Evolutionary conservation across 306 rosid species (phyloP).

Genomic region (Luffa aegyptiaca): DNA sequence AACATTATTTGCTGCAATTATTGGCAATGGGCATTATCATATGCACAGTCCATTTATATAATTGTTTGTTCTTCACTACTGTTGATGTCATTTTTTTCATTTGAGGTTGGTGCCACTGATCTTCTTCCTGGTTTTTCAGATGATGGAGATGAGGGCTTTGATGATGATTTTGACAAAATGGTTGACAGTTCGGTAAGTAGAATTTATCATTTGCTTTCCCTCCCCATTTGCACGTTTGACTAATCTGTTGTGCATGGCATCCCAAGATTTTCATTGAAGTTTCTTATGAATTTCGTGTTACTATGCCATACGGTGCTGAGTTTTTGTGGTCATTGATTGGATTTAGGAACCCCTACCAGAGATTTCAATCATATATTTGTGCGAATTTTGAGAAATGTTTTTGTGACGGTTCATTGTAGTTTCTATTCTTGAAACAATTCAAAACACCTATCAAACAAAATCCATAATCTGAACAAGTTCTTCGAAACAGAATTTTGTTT

Average conservation of each 20-base stretch:
- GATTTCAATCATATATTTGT: background rate
- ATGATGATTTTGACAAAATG: conserved; percentile 45
- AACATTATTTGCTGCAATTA: background rate
- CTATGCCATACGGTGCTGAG: background rate
- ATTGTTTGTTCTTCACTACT: background rate
- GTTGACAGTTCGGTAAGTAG: conserved; percentile 47
- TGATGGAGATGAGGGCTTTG: conserved; percentile 27
- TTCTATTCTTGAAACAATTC: background rate
- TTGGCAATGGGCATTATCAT: background rate
- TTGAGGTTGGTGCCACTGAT: conserved; percentile 7
- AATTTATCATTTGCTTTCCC: background rate
- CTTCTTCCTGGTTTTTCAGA: conserved; percentile 29
- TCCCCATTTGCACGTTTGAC: background rate
- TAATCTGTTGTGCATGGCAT: background rate
- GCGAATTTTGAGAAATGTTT: background rate
- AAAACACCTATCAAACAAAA: background rate
- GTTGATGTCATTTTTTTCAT: background rate
- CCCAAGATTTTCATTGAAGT: background rate
- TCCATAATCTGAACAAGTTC: background rate
- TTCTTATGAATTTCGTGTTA: background rate
- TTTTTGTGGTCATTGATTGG: background rate
- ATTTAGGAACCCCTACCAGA: background rate
- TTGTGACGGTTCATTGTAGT: background rate
- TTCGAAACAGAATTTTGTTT: background rate
- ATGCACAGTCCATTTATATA: background rate